These are phyloP conservation scores for Staphylotrichum tortipilum DNA, from an alignment of 495 filamentous ascomycete genomes.

Conservation along the genomic window DNA sequence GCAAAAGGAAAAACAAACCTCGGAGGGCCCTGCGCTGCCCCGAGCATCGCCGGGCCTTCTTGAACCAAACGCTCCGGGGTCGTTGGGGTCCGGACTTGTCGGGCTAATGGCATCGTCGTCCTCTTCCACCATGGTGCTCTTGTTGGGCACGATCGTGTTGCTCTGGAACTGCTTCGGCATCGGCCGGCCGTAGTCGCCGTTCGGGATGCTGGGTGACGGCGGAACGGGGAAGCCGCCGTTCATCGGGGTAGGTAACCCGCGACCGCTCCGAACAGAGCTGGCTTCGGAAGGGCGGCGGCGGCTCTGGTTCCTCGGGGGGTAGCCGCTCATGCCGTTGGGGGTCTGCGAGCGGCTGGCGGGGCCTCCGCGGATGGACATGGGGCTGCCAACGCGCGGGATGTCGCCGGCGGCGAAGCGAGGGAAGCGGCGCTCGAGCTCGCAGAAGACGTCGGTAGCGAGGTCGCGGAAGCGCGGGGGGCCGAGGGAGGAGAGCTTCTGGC, in stretches of 20 bases:
- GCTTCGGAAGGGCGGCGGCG: constrained; percentile 46
- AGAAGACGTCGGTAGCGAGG: constrained; percentile 90
- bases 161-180: constrained; percentile 87
- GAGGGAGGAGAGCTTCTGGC: constrained; percentile 85
- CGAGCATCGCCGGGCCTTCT: constrained; percentile 42
- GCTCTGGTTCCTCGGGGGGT: constrained; percentile 36
- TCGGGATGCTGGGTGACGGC: constrained; percentile 33
- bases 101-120: constrained; percentile 58
- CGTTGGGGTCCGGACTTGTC: constrained; percentile 37
- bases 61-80: constrained; percentile 55
- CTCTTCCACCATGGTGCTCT: constrained; percentile 96
- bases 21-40: constrained; percentile 46
- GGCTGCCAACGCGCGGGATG: constrained; percentile 60
- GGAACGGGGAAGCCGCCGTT: constrained; percentile 39
- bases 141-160: constrained; percentile 93
- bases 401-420: constrained; percentile 66
- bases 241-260: constrained; percentile 21
- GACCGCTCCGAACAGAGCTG: constrained; percentile 39
- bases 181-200: constrained; percentile 44
- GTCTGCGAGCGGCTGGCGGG: constrained; percentile 48
- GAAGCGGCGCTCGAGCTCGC: constrained; percentile 83
- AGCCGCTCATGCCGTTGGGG: constrained; percentile 45
- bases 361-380: constrained; percentile 46
- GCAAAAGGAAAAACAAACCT: constrained; percentile 32
- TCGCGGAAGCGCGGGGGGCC: constrained; percentile 78